Evolutionary conservation across 306 rosid genomes (phyloP), one percentile per base, ranked within the genome.

Genomic region (Styphnolobium japonicum): DNA sequence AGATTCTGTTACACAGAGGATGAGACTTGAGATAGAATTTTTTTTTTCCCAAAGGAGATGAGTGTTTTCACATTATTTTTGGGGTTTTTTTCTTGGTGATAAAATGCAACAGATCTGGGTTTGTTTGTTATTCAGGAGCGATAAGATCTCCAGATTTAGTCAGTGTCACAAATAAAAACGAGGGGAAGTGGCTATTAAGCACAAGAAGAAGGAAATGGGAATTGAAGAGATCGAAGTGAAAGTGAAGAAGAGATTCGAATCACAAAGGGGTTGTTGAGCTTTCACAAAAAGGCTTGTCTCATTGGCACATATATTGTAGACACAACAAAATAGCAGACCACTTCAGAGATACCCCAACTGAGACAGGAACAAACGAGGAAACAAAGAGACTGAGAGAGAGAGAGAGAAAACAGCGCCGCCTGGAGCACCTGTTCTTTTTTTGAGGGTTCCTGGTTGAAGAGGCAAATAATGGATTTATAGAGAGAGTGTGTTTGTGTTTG

Each of bases 381-480:
- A n/a, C 5, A 14, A 40, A 48, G 7, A 45, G 2, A 43, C 19
- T 23, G 18, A 12, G 58, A 27, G n/a, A 7, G 18, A 29, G 16
- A 34, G 36, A 23, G 39, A 56, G 56, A 57, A 27, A 77, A 66
- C 36, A 71, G 85, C 65, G 72, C 18, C 68, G 77, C 39, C 21
- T 23, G 64, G 23, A 71, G 80, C 63, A 48, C 27, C 51, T 67
- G 81, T 76, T 73, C 40, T 5, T 11, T 52, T 56, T 78, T 85
- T 63, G 67, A 81, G 86, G 87, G 85, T 82, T 87, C 81, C 29
- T 8, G 8, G 52, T 2, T 9, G 34, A 0, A 31, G 85, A 63
- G 63, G 86, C 63, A 57, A 83, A 37, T 15, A 14, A 34, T 68
- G 39, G 39, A 58, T 86, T 81, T 93, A 93, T 90, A 90, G 93